These are phyloP conservation scores for Pseudozyma pruni DNA, from an alignment of 1,284 basidiomycete species.

Conservation along the genomic window DNA sequence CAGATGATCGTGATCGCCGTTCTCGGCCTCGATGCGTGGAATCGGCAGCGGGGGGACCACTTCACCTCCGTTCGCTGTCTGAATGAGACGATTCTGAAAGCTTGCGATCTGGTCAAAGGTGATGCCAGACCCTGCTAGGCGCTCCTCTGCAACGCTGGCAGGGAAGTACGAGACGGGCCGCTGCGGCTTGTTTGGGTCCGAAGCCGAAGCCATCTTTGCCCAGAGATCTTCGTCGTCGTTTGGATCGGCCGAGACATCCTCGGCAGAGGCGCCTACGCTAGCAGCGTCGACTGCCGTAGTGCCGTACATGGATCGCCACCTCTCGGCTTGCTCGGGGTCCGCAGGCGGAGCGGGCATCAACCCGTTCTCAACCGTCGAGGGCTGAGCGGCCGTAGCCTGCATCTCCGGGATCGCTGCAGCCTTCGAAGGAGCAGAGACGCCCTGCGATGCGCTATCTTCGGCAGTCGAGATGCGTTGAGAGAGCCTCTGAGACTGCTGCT, in stretches of 20 bases:
- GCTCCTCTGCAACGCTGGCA: constrained; percentile 27
- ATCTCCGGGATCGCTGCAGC: constrained; percentile 21
- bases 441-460: constrained; percentile 9
- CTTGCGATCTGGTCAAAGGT: constrained; percentile 54
- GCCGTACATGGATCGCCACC: constrained; percentile 49
- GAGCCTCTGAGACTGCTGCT: constrained; percentile 12
- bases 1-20: not conserved
- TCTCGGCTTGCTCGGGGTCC: constrained; percentile 35
- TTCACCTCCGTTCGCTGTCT: constrained; percentile 30
- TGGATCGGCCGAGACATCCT: constrained; percentile 16
- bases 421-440: constrained; percentile 16
- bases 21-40: constrained; percentile 12
- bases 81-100: constrained; percentile 50
- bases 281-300: constrained; percentile 27
- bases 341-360: constrained; percentile 34
- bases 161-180: constrained; percentile 38
- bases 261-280: constrained; percentile 27
- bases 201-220: constrained; percentile 47
- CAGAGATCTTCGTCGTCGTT: constrained; percentile 57
- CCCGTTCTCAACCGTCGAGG: constrained; percentile 11
- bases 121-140: constrained; percentile 46
- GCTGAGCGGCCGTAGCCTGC: not conserved
- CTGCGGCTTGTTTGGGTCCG: constrained; percentile 2
- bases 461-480: constrained; percentile 3
- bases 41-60: constrained; percentile 23